Conservation (phyloP, 495 filamentous ascomycete species). For the Aspergillus heteromorphus region DNA sequence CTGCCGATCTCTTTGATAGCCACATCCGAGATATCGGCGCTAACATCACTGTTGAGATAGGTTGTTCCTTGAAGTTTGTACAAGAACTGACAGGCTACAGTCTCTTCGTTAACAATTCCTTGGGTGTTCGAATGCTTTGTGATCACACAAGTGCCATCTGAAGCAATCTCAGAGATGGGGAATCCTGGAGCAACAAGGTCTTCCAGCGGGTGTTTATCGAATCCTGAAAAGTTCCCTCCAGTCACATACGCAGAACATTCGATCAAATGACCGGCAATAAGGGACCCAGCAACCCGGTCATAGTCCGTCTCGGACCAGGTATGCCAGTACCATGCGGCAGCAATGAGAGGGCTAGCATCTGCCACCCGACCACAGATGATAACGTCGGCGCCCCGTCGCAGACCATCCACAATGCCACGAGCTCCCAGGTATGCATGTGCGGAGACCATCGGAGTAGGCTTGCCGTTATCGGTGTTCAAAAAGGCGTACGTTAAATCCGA, state of each 20-base stretch:
- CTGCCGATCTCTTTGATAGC: constrained; percentile 25
- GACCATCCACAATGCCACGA: constrained; percentile 37
- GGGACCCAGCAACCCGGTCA: constrained; percentile 36
- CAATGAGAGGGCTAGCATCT: constrained; percentile 46
- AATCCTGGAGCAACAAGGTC: constrained; percentile 32
- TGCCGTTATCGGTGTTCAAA: constrained; percentile 7
- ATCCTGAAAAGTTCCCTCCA: constrained; percentile 50
- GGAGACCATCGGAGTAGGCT: constrained; percentile 22
- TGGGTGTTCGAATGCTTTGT: constrained; percentile 20
- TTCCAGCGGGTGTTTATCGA: constrained; percentile 27
- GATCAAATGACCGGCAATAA: constrained; percentile 48
- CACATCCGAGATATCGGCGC: constrained; percentile 38
- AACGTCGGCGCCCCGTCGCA: constrained; percentile 45
- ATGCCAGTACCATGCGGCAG: constrained; percentile 44
- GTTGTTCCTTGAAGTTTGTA: constrained; percentile 53
- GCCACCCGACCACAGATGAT: constrained; percentile 49
- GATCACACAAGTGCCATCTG: constrained; percentile 25
- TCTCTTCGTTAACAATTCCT: constrained; percentile 32
- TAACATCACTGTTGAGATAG: constrained; percentile 51
- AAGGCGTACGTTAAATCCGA: constrained; percentile 21
- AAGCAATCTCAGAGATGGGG: constrained; percentile 34
- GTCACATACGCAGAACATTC: constrained; percentile 49
- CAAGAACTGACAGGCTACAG: constrained; percentile 45
- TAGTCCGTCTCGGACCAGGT: constrained; percentile 34
- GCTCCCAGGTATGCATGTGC: constrained; percentile 42